phyloP scores from a whole-genome alignment of 1,284 basidiomycete genomes.

The Fistulina hepatica region DNA sequence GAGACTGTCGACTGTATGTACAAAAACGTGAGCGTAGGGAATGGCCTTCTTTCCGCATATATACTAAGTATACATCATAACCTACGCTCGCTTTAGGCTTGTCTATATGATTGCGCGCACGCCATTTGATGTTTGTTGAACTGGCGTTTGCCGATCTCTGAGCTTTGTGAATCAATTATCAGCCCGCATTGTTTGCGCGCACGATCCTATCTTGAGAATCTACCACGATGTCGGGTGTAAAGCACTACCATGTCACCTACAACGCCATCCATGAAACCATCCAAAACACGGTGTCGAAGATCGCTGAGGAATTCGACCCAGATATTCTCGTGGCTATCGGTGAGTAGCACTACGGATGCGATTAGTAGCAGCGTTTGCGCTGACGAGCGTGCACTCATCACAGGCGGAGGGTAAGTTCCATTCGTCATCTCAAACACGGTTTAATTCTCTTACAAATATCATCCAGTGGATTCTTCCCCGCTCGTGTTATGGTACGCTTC shows the following conservation, averaged over 20 bases:
- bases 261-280: conserved; percentile 81
- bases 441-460: conserved; percentile 12
- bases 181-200: no score
- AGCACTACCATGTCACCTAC: conserved; percentile 66
- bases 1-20: no score
- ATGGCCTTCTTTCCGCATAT: no score
- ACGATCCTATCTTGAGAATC: no score
- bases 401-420: conserved; percentile 67
- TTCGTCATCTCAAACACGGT: conserved; percentile 6
- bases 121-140: no score
- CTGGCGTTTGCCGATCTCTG: no score
- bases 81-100: no score
- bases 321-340: conserved; percentile 76
- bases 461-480: conserved; percentile 84
- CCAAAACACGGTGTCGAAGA: conserved; percentile 44
- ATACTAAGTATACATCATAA: no score
- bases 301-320: conserved; percentile 62
- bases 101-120: no score
- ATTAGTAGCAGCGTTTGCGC: conserved; percentile 10
- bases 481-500: conserved; percentile 67
- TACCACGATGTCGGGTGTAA: conserved; percentile 33
- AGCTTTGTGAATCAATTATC: no score
- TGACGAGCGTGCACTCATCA: conserved; percentile 1
- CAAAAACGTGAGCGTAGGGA: no score
- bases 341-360: conserved; percentile 23